Conservation (phyloP, 2,329 filamentous ascomycete species). For the Alternaria dauci region DNA sequence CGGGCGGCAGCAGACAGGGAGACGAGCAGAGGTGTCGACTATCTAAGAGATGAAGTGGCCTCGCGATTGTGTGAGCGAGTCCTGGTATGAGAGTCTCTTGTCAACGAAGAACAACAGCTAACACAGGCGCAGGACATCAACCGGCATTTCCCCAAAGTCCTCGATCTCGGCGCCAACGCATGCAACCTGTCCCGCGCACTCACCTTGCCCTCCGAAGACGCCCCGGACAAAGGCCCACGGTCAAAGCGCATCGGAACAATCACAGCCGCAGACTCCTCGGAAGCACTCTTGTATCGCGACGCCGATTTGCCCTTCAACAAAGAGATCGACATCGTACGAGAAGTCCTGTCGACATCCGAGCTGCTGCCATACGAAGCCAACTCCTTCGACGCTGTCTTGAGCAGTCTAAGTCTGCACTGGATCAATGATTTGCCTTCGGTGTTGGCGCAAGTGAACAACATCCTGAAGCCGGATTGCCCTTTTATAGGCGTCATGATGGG, state of each 20-base stretch:
- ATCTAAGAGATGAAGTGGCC: conserved; percentile 92
- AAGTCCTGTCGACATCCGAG: conserved; percentile 78
- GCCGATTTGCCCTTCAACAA: conserved; percentile 76
- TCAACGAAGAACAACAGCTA: conserved; percentile 8
- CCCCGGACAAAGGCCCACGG: conserved; percentile 70
- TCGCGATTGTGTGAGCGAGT: conserved; percentile 83
- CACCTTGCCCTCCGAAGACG: conserved; percentile 67
- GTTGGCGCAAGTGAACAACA: conserved; percentile 81
- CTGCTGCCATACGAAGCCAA: conserved; percentile 76
- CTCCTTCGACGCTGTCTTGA: conserved; percentile 89
- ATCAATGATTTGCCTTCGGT: conserved; percentile 93
- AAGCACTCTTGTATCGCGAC: conserved; percentile 81
- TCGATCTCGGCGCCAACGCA: conserved; percentile 94
- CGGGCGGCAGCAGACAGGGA: conserved; percentile 76
- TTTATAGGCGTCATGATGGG: conserved; percentile 97
- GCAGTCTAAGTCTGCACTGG: conserved; percentile 92
- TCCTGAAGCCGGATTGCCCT: conserved; percentile 88
- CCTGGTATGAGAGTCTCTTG: conserved; percentile 62
- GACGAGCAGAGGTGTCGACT: conserved; percentile 82
- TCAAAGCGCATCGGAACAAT: conserved; percentile 76
- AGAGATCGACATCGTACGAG: conserved; percentile 73
- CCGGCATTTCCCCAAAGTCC: conserved; percentile 79
- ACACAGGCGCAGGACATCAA: conserved; percentile 79
- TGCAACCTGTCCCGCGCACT: conserved; percentile 91
- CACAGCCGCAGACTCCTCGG: conserved; percentile 82